Evolutionary conservation across 73 alveolate species (phyloP), one percentile per base, ranked within the genome.

Genomic region (Durusdinium trenchii): DNA sequence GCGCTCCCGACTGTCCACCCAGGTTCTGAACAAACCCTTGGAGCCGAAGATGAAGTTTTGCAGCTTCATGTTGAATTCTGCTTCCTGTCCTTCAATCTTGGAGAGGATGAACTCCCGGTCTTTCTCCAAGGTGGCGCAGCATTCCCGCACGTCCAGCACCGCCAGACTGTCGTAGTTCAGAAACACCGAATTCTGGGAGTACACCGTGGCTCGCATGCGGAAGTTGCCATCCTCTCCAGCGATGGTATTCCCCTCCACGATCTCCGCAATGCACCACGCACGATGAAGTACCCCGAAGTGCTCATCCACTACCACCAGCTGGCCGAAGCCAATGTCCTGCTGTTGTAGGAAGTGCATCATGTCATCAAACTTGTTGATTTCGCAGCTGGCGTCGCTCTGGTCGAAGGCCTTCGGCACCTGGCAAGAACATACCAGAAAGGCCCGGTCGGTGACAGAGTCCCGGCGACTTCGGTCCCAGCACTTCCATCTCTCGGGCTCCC

Each of bases 331-430:
- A 51, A 38, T 36, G 84, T 32, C 75, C 42, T 43, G 12, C 51
- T 3, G 18, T 28, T 51, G 50, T 12, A 47, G 50, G 45, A 32
- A 16, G 12, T 48, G 35, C 94, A 83, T 83, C 94, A 83, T 83
- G 94, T 83, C 94, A 50, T 83, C 94, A 75, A 83, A 83, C 75
- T 83, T 83, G 94, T 83, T 83, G 76, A 83, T 71, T 35, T 83
- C 94, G 40, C 40, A 40, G 54, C 50, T 76, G 40, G 86, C 40
- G 54, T 76, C 86, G 20, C 52, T 76, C 54, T 76, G 57, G 54
- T 52, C 46, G 12, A 26, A 9, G 67, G n/a, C 50, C 50, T 83
- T 83, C 46, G 62, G 75, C 75, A 42, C 94, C 50, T 26, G 51
- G 75, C 94, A 83, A 32, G 32, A 9, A 50, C 94, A 83, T 1